phyloP scores from a whole-genome alignment of 1,139 yeast genomes.

The Magnusiomyces tetraspermus region DNA sequence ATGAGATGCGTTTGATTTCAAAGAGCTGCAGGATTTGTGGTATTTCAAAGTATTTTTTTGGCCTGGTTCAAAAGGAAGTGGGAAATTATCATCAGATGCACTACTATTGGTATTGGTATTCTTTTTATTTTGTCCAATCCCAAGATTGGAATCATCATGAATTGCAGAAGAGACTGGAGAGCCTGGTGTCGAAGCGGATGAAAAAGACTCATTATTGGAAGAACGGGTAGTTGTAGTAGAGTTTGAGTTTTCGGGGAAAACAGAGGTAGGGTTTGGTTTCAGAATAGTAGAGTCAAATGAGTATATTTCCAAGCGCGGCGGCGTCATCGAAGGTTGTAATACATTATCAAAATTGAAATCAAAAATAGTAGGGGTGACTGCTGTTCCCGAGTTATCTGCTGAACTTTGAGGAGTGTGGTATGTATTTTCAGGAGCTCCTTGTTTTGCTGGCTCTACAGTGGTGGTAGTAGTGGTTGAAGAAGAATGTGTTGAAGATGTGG shows the following conservation, averaged over 20 bases:
- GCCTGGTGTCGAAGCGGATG: not conserved
- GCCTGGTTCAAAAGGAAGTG: constrained; percentile 2
- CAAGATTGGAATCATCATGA: constrained; percentile 1
- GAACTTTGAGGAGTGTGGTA: too few species aligned
- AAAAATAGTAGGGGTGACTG: not conserved
- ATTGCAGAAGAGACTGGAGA: constrained; percentile 5
- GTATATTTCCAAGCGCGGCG: not conserved
- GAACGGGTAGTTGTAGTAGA: constrained; percentile 3
- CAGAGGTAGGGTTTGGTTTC: not conserved
- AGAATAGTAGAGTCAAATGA: not conserved
- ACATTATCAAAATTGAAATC: not conserved
- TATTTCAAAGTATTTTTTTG: not conserved
- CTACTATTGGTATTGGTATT: too few species aligned
- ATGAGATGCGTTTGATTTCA: not conserved
- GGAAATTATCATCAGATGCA: not conserved
- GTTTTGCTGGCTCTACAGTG: not conserved
- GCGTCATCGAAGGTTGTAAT: not conserved
- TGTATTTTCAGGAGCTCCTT: not conserved
- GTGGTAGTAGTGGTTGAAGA: too few species aligned
- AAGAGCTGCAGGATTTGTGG: constrained; percentile 1
- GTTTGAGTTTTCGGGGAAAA: constrained; percentile 2
- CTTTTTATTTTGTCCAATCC: not conserved
- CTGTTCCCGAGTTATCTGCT: too few species aligned
- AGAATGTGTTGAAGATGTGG: too few species aligned
- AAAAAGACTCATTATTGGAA: constrained; percentile 5